Conservation (phyloP, 169 alveolate species). For the Cryptosporidium muris region DNA sequence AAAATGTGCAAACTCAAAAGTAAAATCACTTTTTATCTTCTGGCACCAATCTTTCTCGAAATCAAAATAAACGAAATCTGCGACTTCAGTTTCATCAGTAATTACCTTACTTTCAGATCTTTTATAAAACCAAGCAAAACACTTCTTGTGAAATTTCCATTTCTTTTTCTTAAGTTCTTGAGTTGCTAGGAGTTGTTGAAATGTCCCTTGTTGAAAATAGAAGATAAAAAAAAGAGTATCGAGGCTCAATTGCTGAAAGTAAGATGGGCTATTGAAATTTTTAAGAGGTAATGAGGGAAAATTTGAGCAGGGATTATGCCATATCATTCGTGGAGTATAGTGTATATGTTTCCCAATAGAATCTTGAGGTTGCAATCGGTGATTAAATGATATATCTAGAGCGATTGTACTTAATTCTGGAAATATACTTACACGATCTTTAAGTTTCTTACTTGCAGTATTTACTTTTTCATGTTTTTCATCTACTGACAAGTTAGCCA, state of each 20-base stretch:
- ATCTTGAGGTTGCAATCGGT: slow-evolving; percentile 24
- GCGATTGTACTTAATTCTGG: slow-evolving; percentile 20
- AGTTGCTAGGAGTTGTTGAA: slow-evolving; percentile 76
- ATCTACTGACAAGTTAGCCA: neutral
- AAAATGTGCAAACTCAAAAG: slow-evolving; percentile 72
- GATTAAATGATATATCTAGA: slow-evolving; percentile 30
- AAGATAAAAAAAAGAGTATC: slow-evolving; percentile 79
- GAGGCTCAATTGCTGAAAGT: slow-evolving; percentile 67
- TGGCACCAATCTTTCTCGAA: slow-evolving; percentile 77
- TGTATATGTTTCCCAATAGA: slow-evolving; percentile 58
- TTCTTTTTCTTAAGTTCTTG: slow-evolving; percentile 76
- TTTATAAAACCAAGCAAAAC: slow-evolving; percentile 78
- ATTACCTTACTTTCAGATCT: slow-evolving; percentile 68
- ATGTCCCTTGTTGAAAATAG: slow-evolving; percentile 78
- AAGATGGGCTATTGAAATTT: slow-evolving; percentile 19
- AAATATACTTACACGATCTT: slow-evolving; percentile 15
- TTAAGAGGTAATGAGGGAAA: slow-evolving; percentile 55
- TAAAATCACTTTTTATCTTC: slow-evolving; percentile 71
- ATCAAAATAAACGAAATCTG: slow-evolving; percentile 75
- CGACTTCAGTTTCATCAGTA: slow-evolving; percentile 67
- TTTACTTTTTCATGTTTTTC: slow-evolving; percentile 3
- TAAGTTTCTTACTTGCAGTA: neutral
- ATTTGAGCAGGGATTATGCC: slow-evolving; percentile 63
- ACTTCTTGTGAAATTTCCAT: slow-evolving; percentile 78
- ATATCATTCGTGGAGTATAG: slow-evolving; percentile 67